phyloP scores from a whole-genome alignment of 2,329 filamentous ascomycete genomes.

The Nannizzia gypsea region DNA sequence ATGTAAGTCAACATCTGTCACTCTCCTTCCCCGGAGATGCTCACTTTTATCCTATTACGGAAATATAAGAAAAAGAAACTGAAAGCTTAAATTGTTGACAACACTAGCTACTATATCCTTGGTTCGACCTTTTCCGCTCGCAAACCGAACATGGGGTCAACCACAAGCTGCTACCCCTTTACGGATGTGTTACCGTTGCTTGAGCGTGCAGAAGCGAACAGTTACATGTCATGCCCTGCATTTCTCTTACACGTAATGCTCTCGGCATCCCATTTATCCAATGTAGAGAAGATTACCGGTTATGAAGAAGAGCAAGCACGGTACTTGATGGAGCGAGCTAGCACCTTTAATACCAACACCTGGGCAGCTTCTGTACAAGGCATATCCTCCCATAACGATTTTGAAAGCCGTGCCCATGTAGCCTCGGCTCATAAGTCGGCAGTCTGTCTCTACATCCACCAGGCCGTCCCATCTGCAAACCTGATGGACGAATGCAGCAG shows the following conservation, averaged over 20 bases:
- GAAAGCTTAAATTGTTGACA: not conserved
- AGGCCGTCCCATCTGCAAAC: not conserved
- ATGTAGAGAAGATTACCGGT: not conserved
- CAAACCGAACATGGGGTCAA: not conserved
- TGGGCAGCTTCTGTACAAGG: constrained; percentile 6
- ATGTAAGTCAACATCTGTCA: not conserved
- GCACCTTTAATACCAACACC: not conserved
- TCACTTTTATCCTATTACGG: not conserved
- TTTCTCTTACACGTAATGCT: constrained; percentile 8
- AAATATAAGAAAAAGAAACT: not conserved
- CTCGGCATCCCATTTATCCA: constrained; percentile 5
- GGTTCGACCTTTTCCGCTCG: constrained; percentile 5
- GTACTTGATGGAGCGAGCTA: not conserved
- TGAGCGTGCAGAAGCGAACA: constrained; percentile 7
- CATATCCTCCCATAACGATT: not conserved
- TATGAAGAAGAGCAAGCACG: constrained; percentile 4
- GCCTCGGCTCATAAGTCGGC: constrained; percentile 7
- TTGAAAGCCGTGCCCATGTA: constrained; percentile 24
- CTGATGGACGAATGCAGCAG: constrained; percentile 1
- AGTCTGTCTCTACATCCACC: constrained; percentile 7
- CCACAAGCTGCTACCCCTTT: not conserved
- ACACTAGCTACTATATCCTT: constrained; percentile 9
- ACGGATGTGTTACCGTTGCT: constrained; percentile 5
- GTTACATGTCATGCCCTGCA: constrained; percentile 8
- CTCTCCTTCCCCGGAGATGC: not conserved